A percentile compares a stretch with the other conserved stretches of the same genome.
These are phyloP conservation scores for Calonectria hawksworthii DNA, from an alignment of 2,329 filamentous ascomycete genomes.

Conservation along the genomic window DNA sequence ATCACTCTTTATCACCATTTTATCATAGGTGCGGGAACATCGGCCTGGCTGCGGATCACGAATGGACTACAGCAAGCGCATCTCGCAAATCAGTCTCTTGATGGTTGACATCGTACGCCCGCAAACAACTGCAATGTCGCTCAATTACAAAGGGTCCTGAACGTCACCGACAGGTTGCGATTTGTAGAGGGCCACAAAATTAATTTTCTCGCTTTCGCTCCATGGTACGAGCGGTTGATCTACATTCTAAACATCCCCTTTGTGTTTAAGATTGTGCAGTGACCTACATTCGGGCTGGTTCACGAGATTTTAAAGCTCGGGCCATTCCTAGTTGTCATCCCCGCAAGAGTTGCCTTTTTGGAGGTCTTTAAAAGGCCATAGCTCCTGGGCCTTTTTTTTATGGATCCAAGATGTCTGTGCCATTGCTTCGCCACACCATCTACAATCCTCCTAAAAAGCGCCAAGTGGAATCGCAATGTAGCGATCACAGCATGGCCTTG, in stretches of 20 bases:
- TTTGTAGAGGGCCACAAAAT: not conserved
- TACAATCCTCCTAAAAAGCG: not conserved
- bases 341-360: not conserved
- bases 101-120: not conserved
- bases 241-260: not conserved
- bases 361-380: not conserved
- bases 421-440: not conserved
- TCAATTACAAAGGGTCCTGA: not conserved
- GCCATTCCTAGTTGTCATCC: not conserved
- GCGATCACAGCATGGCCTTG: not conserved
- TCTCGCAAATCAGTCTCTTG: not conserved
- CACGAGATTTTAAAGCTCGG: not conserved
- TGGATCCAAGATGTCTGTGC: not conserved
- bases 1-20: not conserved
- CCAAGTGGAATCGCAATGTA: not conserved
- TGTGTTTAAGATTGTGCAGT: not conserved
- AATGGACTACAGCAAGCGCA: not conserved
- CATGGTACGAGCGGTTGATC: not conserved
- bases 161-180: not conserved
- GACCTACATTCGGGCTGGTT: not conserved
- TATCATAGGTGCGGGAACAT: not conserved
- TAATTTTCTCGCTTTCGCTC: not conserved
- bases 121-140: not conserved
- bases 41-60: not conserved
- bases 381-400: not conserved